A percentile compares a stretch with the other conserved stretches of the same genome.
Conservation (phyloP, 768 basidiomycete species). For the Clitopilus hobsonii region DNA sequence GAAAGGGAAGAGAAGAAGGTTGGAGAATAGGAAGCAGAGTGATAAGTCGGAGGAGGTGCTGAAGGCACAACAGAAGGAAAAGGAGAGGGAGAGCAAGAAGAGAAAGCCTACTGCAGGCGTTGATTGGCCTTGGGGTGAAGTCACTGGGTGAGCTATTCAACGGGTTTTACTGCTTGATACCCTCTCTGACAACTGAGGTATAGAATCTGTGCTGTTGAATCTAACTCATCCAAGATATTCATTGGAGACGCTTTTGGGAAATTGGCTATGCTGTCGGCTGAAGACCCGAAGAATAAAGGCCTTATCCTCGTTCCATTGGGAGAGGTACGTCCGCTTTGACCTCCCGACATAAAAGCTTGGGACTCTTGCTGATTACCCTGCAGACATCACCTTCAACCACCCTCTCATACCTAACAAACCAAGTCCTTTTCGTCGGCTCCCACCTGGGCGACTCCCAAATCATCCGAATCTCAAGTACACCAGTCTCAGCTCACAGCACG, state of each 20-base stretch:
- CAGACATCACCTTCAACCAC: slow-evolving; percentile 70
- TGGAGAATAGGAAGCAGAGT: slow-evolving; percentile 47
- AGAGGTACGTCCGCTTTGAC: slow-evolving; percentile 41
- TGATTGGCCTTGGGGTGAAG: slow-evolving; percentile 74
- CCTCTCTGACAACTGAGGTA: background rate
- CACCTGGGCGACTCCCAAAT: slow-evolving; percentile 81
- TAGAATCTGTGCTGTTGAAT: slow-evolving; percentile 52
- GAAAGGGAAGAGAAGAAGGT: slow-evolving; percentile 47
- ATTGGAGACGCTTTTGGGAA: slow-evolving; percentile 71
- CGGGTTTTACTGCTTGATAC: no score
- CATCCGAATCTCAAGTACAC: slow-evolving; percentile 48
- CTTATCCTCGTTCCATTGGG: slow-evolving; percentile 65
- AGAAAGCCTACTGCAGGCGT: slow-evolving; percentile 52
- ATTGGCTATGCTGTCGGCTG: slow-evolving; percentile 59
- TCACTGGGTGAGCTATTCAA: slow-evolving; percentile 60
- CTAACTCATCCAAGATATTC: slow-evolving; percentile 42
- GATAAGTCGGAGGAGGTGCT: slow-evolving; percentile 33
- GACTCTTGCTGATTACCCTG: background rate
- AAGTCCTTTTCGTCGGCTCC: slow-evolving; percentile 75
- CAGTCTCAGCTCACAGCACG: slow-evolving; percentile 31
- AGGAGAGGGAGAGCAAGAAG: slow-evolving; percentile 46
- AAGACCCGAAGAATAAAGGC: slow-evolving; percentile 34
- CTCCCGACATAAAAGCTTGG: background rate
- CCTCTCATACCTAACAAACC: slow-evolving; percentile 66
- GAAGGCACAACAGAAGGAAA: slow-evolving; percentile 53